A percentile compares a stretch with the other conserved stretches of the same genome.
Conservation (phyloP, 2,329 filamentous ascomycete species). For the Amauroascus niger region DNA sequence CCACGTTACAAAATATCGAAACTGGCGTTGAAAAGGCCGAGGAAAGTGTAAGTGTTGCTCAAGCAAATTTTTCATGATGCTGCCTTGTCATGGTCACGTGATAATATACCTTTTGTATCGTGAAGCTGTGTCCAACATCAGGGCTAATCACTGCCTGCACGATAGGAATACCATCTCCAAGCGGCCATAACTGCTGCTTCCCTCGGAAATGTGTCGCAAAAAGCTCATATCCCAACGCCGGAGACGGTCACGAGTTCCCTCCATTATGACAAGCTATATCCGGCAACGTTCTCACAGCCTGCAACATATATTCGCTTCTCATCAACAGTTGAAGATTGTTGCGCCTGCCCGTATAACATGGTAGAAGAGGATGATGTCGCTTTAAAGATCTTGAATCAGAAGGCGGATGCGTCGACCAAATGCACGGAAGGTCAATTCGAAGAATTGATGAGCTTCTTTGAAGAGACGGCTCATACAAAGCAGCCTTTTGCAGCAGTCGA, state of each 20-base stretch:
- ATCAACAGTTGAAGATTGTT: slow-evolving; percentile 92
- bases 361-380: slow-evolving; percentile 80
- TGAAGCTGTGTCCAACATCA: neutral
- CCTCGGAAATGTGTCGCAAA: slow-evolving; percentile 50
- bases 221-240: slow-evolving; percentile 56
- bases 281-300: slow-evolving; percentile 67
- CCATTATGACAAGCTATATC: slow-evolving; percentile 84
- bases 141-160: slow-evolving; percentile 11
- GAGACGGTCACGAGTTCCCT: slow-evolving; percentile 54
- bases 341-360: slow-evolving; percentile 88
- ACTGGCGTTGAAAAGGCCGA: slow-evolving; percentile 95
- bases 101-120: slow-evolving; percentile 16
- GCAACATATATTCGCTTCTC: slow-evolving; percentile 95
- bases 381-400: slow-evolving; percentile 73
- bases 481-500: slow-evolving; percentile 86
- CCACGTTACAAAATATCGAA: slow-evolving; percentile 73
- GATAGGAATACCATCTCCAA: slow-evolving; percentile 89
- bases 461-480: slow-evolving; percentile 71
- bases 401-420: slow-evolving; percentile 52
- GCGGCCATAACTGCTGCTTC: slow-evolving; percentile 61
- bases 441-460: slow-evolving; percentile 87
- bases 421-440: slow-evolving; percentile 90
- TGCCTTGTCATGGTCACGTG: slow-evolving; percentile 34
- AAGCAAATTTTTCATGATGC: slow-evolving; percentile 23
- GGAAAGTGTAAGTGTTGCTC: slow-evolving; percentile 71